A percentile compares a stretch with the other conserved stretches of the same genome.
phyloP scores from a whole-genome alignment of 2,329 filamentous ascomycete genomes.

The Apiospora arundinis region DNA sequence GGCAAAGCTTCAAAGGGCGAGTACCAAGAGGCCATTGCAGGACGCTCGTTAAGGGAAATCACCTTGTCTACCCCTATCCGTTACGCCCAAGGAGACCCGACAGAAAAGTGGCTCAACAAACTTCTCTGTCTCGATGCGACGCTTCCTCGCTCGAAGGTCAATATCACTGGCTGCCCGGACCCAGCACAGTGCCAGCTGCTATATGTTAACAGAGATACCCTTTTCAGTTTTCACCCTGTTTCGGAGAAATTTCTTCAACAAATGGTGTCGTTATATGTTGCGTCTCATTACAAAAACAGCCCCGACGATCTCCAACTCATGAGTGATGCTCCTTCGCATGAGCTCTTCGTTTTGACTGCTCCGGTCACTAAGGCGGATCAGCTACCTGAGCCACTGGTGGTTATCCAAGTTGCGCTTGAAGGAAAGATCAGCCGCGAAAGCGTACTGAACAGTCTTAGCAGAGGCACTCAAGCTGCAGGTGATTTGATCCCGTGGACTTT shows the following conservation, averaged over 20 bases:
- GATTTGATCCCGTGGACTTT: conserved; percentile 98
- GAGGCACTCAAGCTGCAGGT: conserved; percentile 87
- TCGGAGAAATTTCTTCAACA: conserved; percentile 97
- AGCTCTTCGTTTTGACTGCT: conserved; percentile 91
- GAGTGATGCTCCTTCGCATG: conserved; percentile 96
- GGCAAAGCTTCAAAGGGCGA: conserved; percentile 72
- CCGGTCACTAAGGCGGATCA: conserved; percentile 80
- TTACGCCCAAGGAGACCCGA: conserved; percentile 87
- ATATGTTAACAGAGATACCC: conserved; percentile 92
- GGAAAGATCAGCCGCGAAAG: conserved; percentile 94
- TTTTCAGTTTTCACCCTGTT: conserved; percentile 97
- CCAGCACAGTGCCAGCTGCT: conserved; percentile 91
- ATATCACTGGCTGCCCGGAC: conserved; percentile 82
- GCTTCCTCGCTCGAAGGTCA: conserved; percentile 76
- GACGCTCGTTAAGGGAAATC: conserved; percentile 86
- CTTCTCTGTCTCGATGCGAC: conserved; percentile 94
- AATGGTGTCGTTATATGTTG: conserved; percentile 97
- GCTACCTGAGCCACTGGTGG: conserved; percentile 90
- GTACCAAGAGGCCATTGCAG: conserved; percentile 64
- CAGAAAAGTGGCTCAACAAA: conserved; percentile 96
- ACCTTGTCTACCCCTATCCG: conserved; percentile 93
- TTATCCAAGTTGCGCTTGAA: conserved; percentile 93
- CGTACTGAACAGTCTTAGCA: conserved; percentile 85
- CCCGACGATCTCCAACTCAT: conserved; percentile 68
- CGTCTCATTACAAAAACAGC: conserved; percentile 85